These are phyloP conservation scores for Blastomyces gilchristii DNA, from an alignment of 2,329 filamentous ascomycete genomes.

Conservation along the genomic window DNA sequence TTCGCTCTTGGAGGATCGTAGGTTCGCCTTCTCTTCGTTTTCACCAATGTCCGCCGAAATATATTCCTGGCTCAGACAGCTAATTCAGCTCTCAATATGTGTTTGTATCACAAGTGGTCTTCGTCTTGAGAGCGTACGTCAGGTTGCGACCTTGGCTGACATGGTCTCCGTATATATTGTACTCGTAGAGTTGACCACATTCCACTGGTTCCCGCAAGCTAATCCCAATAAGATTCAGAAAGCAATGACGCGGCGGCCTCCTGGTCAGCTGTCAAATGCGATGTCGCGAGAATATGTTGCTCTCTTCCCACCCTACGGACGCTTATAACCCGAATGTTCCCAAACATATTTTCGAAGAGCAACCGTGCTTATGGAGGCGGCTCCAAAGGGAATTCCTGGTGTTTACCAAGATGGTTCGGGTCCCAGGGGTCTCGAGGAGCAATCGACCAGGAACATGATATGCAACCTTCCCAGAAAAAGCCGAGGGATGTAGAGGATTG, in stretches of 20 bases:
- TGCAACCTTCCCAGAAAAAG: neutral
- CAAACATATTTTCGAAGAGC: neutral
- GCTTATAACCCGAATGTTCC: constrained; percentile 4
- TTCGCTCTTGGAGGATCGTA: constrained; percentile 35
- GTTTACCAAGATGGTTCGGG: neutral
- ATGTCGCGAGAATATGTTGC: constrained; percentile 34
- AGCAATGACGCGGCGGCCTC: constrained; percentile 32
- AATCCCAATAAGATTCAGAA: constrained; percentile 16
- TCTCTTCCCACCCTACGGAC: constrained; percentile 23
- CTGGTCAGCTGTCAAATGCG: constrained; percentile 36
- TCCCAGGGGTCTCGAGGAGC: neutral
- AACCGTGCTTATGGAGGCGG: neutral
- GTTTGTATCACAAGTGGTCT: constrained; percentile 34
- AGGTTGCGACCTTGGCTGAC: constrained; percentile 23
- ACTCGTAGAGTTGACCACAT: neutral
- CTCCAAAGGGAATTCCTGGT: neutral
- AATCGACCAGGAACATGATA: neutral
- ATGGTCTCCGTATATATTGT: constrained; percentile 22
- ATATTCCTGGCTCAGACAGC: neutral
- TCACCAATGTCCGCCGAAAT: neutral
- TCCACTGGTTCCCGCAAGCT: neutral
- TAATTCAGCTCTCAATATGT: constrained; percentile 18
- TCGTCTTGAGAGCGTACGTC: constrained; percentile 21
- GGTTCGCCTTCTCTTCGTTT: neutral
- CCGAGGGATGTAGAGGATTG: neutral